Evolutionary conservation across 1,284 basidiomycete genomes (phyloP), one percentile per base, ranked within the genome.

Genomic region (Boletus sp.): DNA sequence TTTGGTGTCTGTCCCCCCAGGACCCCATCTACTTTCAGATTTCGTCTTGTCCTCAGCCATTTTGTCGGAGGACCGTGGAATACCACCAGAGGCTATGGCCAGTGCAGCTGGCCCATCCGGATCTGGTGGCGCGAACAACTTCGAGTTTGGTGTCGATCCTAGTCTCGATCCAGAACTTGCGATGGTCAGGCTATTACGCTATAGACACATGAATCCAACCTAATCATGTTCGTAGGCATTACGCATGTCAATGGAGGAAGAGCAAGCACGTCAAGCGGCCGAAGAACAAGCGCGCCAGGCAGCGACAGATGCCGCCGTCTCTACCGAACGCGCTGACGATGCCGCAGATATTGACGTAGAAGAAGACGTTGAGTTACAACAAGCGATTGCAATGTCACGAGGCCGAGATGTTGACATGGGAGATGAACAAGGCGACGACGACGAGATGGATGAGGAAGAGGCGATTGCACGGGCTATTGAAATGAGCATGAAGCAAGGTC

Each of bases 231-330:
- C 40, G 35, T 59, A 96, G 93, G 95, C 94, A 10, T 77, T 99
- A 36, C 89, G 95, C 33, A 92, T 99, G 86, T 98, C 94, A 0
- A 84, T 99, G 77, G 91, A 97, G 70, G 95, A 99, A 70, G 95
- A 94, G 52, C 85, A 90, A 65, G 93, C 93, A 27, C 82, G 94
- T 19, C 89, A 91, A 71, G 85, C 81, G n/a, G 87, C 81, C 6
- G 75, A 68, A 56, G 72, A 55, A 46, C 66, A 51, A 38, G 56
- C 62, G 23, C 64, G 69, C 16, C 69, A 72, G 26, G 58, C 67
- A 7, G 57, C 65, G n/a, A 35, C 65, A 4, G 56, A 65, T 22
- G 55, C 70, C 6, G 47, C 71, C 7, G 38, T 65, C 29, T 56
- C 67, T 5, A 13, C 53, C 1, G 51, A 54, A 36, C 55, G 6